Base-by-base conservation (phyloP, 139 green algal species). In the Micromonas pusilla region DNA sequence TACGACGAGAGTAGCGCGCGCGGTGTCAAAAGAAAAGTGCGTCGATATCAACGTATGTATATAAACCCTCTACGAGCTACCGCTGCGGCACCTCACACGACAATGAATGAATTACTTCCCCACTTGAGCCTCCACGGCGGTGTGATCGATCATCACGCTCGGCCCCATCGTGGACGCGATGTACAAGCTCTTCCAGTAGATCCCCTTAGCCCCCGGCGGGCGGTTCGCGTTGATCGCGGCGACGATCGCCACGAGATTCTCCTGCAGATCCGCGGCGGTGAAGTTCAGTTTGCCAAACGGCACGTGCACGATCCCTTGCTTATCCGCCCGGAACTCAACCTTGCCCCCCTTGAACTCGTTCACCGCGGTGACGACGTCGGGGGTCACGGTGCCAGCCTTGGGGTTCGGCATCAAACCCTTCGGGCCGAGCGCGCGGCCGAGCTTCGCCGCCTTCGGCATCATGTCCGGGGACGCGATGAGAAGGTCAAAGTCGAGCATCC, bases 401-500 rank as follows among this genome's bases (percentile, higher is more conserved):
- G 96, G 96, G 87, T 99, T 99, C 78, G 95, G 95, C 95, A 99
- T 99, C 67, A 99, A 87, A 9, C 95, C 95, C 62, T 89, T 87
- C 38, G 95, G 95, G 33, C 95, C 96, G 68, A 99, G 89, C 72
- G 92, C 80, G 32, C 96, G 88, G 68, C 96, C 96, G 34, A 99
- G 92, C 89, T 97, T 97, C 45, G 96, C 96, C 21, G 96, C 89
- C 87, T 99, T 98, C 60, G 96, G 96, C 96, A 99, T 99, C 95
- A 99, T 98, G 81, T 98, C 96, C 20, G 96, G 94, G 0, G 96
- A 99, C 52, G 94, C 94, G 54, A 99, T 90, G 36, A 99, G 91
- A 88, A 98, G 97, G 86, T 99, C 94, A 77, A 99, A 99, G 70
- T 98, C 96, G 86, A 99, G 88, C 85, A 97, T 96, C 62, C 96